phyloP scores from a whole-genome alignment of 2,329 filamentous ascomycete genomes.

The Ascochyta lentis region DNA sequence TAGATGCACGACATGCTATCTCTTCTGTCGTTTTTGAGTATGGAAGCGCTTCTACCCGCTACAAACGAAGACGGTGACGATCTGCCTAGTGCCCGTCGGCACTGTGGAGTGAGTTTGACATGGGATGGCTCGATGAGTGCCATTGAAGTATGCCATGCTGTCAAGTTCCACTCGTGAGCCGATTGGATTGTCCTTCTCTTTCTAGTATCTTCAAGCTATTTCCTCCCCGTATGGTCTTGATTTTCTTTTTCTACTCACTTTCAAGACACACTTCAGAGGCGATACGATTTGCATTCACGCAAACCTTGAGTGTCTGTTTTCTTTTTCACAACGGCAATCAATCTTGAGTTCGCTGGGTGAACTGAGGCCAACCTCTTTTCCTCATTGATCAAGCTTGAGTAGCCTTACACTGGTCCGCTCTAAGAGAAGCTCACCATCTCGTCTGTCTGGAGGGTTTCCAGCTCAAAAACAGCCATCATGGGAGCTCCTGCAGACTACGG shows the following conservation, averaged over 20 bases:
- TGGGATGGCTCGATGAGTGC: neutral
- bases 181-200: neutral
- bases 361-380: neutral
- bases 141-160: constrained; percentile 4
- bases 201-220: neutral
- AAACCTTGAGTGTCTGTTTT: neutral
- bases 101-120: neutral
- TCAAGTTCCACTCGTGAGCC: constrained; percentile 1
- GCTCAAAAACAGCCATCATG: constrained; percentile 14
- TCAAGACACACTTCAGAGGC: neutral
- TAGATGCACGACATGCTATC: neutral
- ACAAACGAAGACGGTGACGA: constrained; percentile 11
- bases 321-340: neutral
- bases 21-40: neutral
- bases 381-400: neutral
- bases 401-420: neutral
- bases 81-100: constrained; percentile 8
- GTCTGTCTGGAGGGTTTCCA: neutral
- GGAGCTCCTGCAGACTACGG: constrained; percentile 31
- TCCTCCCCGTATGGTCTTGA: neutral
- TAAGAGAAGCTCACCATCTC: neutral
- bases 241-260: neutral
- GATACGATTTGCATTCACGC: neutral
- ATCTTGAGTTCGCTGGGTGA: neutral
- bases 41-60: constrained; percentile 10